Evolutionary conservation across 257 asterid species (phyloP).

Genomic region (Primulina huaijiensis): DNA sequence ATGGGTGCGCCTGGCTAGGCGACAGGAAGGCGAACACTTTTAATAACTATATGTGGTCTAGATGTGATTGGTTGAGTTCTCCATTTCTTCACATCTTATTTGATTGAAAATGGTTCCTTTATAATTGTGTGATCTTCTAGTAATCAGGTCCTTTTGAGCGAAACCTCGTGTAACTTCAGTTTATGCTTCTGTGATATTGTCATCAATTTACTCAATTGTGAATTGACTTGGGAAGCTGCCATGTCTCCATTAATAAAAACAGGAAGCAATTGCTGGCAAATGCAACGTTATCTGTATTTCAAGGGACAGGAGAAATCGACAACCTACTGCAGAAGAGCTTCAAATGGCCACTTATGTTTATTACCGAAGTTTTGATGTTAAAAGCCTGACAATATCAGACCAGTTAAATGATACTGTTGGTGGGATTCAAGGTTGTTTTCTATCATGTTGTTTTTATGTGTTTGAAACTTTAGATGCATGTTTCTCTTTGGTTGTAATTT

Average conservation of each 20-base stretch:
- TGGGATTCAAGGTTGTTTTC: conserved; percentile 55
- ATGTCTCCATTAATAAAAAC: conserved; percentile 17
- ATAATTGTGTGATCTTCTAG: background rate
- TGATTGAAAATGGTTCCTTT: background rate
- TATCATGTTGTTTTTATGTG: conserved; percentile 12
- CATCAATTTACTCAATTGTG: conserved; percentile 18
- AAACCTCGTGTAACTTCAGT: too few species aligned
- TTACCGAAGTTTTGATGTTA: conserved; percentile 74
- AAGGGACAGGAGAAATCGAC: conserved; percentile 69
- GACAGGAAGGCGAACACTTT: too few species aligned
- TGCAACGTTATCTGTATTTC: conserved; percentile 83
- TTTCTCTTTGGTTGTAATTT: conserved; percentile 22
- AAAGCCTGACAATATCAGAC: conserved; percentile 46
- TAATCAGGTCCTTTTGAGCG: too few species aligned
- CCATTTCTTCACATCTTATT: background rate
- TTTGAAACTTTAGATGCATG: conserved; percentile 9
- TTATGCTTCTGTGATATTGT: background rate
- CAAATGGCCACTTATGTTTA: conserved; percentile 67
- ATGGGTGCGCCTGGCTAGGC: too few species aligned
- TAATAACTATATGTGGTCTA: background rate
- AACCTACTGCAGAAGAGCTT: conserved; percentile 63
- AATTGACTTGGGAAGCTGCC: background rate
- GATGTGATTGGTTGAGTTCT: background rate
- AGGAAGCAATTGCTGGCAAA: conserved; percentile 94
- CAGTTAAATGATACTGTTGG: conserved; percentile 59